phyloP scores from a whole-genome alignment of 83 land plant genomes.

The Thuja plicata region DNA sequence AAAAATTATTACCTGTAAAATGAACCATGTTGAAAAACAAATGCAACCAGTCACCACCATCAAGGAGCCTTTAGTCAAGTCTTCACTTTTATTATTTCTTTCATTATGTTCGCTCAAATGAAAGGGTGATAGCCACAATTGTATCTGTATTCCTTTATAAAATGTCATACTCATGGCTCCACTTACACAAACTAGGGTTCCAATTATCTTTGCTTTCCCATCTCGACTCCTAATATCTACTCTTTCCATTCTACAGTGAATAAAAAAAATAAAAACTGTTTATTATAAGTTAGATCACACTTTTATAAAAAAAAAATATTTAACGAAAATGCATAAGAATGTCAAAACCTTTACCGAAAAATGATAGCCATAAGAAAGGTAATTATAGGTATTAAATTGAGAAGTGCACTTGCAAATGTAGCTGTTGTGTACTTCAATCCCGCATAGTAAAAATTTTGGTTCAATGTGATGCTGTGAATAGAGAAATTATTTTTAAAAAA shows the following conservation, averaged over 20 bases:
- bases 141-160: slow-evolving; percentile 42
- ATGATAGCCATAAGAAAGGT: slow-evolving; percentile 58
- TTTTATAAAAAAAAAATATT: no score
- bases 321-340: no score
- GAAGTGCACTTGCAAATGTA: slow-evolving; percentile 49
- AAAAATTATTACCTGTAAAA: slow-evolving; percentile 36
- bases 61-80: slow-evolving; percentile 37
- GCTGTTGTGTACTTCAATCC: slow-evolving; percentile 49
- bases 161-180: slow-evolving; percentile 24
- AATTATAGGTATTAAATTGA: slow-evolving; percentile 15
- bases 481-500: no score
- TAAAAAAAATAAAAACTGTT: accelerated
- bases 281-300: not conserved
- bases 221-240: not conserved
- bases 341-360: slow-evolving; percentile 24
- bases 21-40: slow-evolving; percentile 54
- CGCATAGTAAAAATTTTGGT: slow-evolving; percentile 48
- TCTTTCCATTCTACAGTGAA: not conserved
- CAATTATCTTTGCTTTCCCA: no score
- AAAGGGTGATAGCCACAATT: slow-evolving; percentile 26
- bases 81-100: not conserved
- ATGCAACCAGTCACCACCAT: slow-evolving; percentile 34
- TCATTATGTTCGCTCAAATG: slow-evolving; percentile 12
- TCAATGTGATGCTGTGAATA: slow-evolving; percentile 20
- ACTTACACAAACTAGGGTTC: no score